Evolutionary conservation across 1,284 basidiomycete species (phyloP), one percentile per base, ranked within the genome.

Genomic region (Rhizoctonia solani): DNA sequence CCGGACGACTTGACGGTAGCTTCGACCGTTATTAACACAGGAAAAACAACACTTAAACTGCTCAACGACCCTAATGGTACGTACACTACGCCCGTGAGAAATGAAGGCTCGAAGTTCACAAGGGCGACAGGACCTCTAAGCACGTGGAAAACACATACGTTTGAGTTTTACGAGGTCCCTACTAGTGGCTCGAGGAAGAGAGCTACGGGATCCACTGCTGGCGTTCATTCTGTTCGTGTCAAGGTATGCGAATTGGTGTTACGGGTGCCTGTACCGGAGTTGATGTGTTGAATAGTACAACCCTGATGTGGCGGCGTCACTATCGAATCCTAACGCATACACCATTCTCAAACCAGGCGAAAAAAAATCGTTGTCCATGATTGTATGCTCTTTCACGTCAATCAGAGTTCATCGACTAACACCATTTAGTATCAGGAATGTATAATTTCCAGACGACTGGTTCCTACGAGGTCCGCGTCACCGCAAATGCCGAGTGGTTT

Each of bases 21-120:
- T 37, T 13, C 54, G 16, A 46, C 29, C 21, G 46, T 69, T 30
- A 16, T 56, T 25, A 69, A 69, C 44, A 69, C 42, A 9, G 68
- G 68, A 8, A 30, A 52, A n/a, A 49, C 44, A 32, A 41, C 42
- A 2, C 55, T 69, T n/a, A 69, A 56, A 23, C 21, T 69, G 23
- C 53, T 58, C 41, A 66, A 69, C 13, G 63, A 66, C 14, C 63
- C 61, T 16, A 69, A 69, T 37, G 63, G 61, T 50, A 29, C 49
- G 41, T 23, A 14, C 29, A 32, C 44, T 6, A 3, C 8, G 16
- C 11, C 11, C 46, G 16, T 16, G 30, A 21, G 41, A 16, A 21
- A 19, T 11, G 14, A 30, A 32, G 9, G 9, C 8, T 39, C 16
- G 37, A 39, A 8, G 9, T 39, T 25, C 58, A 39, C 39, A 49